phyloP scores from a whole-genome alignment of 495 filamentous ascomycete species.

The Physcia stellaris region DNA sequence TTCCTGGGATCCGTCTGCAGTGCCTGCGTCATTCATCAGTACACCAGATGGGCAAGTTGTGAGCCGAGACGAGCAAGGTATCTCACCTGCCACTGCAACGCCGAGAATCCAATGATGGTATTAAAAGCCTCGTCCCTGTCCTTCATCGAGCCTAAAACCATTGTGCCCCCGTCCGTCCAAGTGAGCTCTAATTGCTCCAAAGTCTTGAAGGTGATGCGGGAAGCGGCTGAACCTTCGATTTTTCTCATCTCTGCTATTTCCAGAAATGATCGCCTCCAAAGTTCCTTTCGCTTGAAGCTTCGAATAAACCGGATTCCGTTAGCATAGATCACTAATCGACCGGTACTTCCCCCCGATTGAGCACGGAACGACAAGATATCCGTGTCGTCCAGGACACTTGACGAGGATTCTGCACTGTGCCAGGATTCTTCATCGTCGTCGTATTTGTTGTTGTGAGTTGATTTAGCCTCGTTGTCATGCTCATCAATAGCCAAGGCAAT shows the following conservation, averaged over 20 bases:
- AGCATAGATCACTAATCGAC: conserved; percentile 17
- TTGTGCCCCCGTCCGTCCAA: conserved; percentile 12
- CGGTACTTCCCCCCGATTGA: conserved; percentile 8
- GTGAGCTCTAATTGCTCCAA: conserved; percentile 17
- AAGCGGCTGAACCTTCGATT: conserved; percentile 5
- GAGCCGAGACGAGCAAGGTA: too few species aligned
- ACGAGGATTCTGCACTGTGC: conserved; percentile 12
- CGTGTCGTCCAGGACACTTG: conserved; percentile 12
- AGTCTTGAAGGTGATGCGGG: conserved; percentile 10
- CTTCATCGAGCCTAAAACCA: conserved; percentile 15
- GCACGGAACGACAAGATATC: conserved; percentile 20
- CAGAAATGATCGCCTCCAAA: conserved; percentile 18
- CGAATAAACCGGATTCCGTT: conserved; percentile 19
- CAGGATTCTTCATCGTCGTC: conserved; percentile 14
- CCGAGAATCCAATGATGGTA: conserved; percentile 22
- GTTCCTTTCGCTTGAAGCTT: conserved; percentile 11
- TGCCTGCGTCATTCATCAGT: too few species aligned
- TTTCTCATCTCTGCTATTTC: conserved; percentile 25
- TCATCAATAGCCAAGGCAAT: conserved; percentile 1
- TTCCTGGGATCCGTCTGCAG: too few species aligned
- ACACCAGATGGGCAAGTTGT: too few species aligned
- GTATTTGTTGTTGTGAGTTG: conserved; percentile 6
- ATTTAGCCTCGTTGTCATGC: background rate
- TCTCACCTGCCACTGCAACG: conserved; percentile 16
- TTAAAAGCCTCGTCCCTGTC: conserved; percentile 27